These are phyloP conservation scores for Celoporthe dispersa DNA, from an alignment of 2,329 filamentous ascomycete species.

Conservation along the genomic window DNA sequence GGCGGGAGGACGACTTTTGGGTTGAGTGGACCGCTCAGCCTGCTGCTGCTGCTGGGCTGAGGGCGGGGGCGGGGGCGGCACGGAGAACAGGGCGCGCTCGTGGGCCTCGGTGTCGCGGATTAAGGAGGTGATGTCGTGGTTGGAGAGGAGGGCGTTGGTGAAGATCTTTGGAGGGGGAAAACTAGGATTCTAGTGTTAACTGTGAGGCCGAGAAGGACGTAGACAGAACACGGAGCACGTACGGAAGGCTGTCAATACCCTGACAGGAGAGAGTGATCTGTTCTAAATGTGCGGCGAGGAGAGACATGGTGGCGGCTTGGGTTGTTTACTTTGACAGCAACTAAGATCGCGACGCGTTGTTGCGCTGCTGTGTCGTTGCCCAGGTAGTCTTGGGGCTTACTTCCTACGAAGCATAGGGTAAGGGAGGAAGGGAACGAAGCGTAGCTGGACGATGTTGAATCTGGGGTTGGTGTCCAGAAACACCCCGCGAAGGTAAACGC, in stretches of 20 bases:
- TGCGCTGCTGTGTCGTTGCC: no score
- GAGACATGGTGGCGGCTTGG: constrained; percentile 58
- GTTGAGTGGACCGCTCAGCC: constrained; percentile 45
- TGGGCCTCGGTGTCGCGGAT: constrained; percentile 95
- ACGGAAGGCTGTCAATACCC: constrained; percentile 77
- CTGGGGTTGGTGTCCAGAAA: background rate
- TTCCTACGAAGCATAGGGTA: background rate
- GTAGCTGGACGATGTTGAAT: background rate
- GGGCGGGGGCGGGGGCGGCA: constrained; percentile 69
- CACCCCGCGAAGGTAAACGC: background rate
- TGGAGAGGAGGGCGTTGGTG: constrained; percentile 86
- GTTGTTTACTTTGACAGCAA: constrained; percentile 18
- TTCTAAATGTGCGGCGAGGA: constrained; percentile 73
- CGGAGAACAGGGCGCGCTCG: constrained; percentile 92
- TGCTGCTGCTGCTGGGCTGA: constrained; percentile 44
- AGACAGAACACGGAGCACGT: constrained; percentile 37
- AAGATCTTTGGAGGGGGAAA: constrained; percentile 94
- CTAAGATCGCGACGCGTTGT: background rate
- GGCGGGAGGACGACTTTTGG: constrained; percentile 44
- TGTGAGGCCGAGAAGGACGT: background rate
- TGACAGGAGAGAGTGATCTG: constrained; percentile 78
- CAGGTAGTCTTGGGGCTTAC: background rate
- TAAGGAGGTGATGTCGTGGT: constrained; percentile 89
- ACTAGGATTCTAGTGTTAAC: constrained; percentile 47
- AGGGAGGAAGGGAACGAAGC: background rate